Conservation (phyloP, 2,329 filamentous ascomycete species). For the Colletotrichum lini region DNA sequence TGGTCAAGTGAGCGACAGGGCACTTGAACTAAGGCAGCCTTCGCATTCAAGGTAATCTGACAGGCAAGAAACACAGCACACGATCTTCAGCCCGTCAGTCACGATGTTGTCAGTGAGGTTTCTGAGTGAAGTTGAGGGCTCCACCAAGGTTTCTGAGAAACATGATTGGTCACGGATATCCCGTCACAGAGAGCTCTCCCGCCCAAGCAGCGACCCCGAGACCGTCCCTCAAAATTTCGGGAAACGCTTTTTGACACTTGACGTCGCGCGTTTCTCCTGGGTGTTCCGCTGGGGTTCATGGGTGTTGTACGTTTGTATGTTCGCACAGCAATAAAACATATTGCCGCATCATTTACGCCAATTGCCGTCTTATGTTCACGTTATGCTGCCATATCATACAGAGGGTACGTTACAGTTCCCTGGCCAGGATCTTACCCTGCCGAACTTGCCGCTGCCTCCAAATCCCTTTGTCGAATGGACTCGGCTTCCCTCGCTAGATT, state of each 20-base stretch:
- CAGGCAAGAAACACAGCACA: background rate
- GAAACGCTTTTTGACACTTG: background rate
- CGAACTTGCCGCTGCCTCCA: background rate
- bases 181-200: background rate
- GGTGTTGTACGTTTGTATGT: background rate
- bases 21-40: background rate
- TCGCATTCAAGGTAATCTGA: background rate
- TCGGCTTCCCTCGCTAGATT: background rate
- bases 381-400: conserved; percentile 13
- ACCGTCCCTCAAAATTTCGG: background rate
- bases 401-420: conserved; percentile 2
- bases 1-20: background rate
- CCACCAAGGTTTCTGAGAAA: conserved; percentile 3
- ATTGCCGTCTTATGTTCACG: background rate
- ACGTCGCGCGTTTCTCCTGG: background rate
- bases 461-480: background rate
- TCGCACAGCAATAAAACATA: background rate
- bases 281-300: too few species aligned
- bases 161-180: conserved; percentile 27
- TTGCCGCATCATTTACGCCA: background rate
- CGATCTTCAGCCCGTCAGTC: background rate
- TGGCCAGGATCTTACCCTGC: background rate
- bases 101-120: conserved; percentile 30
- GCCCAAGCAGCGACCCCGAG: background rate
- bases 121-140: conserved; percentile 11